phyloP scores from a whole-genome alignment of 2,329 filamentous ascomycete genomes.

The Scedosporium minutisporum region DNA sequence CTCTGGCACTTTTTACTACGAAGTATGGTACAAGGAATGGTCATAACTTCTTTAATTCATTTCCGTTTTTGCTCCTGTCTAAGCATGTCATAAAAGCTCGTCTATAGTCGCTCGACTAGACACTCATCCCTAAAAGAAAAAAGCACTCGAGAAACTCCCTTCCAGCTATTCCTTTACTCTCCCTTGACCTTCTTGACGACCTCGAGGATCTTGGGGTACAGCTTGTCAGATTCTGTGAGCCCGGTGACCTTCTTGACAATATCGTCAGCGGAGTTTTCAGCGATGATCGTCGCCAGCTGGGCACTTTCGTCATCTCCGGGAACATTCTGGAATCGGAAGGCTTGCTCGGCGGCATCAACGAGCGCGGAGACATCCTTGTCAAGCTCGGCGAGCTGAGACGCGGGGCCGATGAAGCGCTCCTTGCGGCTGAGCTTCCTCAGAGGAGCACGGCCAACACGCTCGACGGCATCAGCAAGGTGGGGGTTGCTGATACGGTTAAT shows the following conservation, averaged over 20 bases:
- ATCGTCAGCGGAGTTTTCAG: slow-evolving; percentile 59
- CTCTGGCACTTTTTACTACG: no score
- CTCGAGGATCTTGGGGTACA: slow-evolving; percentile 66
- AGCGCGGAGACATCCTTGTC: slow-evolving; percentile 65
- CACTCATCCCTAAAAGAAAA: background rate
- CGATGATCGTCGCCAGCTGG: slow-evolving; percentile 79
- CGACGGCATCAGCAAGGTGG: slow-evolving; percentile 81
- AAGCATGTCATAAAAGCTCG: background rate
- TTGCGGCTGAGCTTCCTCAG: slow-evolving; percentile 89
- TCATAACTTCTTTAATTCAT: slow-evolving; percentile 1
- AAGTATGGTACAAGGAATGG: background rate
- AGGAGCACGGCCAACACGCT: slow-evolving; percentile 90
- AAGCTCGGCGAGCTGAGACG: slow-evolving; percentile 76
- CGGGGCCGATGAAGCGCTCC: slow-evolving; percentile 91
- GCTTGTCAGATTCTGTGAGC: slow-evolving; percentile 63
- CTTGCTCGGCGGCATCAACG: slow-evolving; percentile 78
- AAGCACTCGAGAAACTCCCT: background rate
- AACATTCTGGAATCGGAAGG: slow-evolving; percentile 91
- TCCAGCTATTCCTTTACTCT: slow-evolving; percentile 20
- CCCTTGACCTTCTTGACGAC: slow-evolving; percentile 77
- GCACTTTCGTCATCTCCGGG: slow-evolving; percentile 82
- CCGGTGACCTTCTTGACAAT: slow-evolving; percentile 77
- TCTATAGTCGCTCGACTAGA: no score
- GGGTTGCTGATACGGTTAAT: slow-evolving; percentile 89
- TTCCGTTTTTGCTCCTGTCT: slow-evolving; percentile 1